A percentile compares a stretch with the other conserved stretches of the same genome.
phyloP scores from a whole-genome alignment of 495 filamentous ascomycete species.

The Tetracladium marchalianum region DNA sequence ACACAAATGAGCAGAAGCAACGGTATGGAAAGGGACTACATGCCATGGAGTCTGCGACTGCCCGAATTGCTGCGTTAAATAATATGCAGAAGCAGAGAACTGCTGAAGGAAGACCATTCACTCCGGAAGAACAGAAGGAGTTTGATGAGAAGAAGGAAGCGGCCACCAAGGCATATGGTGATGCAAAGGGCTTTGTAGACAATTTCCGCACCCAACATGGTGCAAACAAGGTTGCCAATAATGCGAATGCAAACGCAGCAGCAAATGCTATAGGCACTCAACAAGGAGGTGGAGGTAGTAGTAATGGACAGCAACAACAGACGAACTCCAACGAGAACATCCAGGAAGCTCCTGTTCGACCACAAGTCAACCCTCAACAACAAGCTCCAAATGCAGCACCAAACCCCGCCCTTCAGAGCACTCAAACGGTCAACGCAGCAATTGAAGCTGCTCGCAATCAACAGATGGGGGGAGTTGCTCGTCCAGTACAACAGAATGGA shows the following conservation, averaged over 20 bases:
- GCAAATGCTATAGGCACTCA: conserved; percentile 8
- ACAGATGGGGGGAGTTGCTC: conserved; percentile 27
- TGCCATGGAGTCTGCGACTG: conserved; percentile 14
- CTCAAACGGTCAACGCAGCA: conserved; percentile 36
- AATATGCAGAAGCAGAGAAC: conserved; percentile 5
- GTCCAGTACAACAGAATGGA: conserved; percentile 15
- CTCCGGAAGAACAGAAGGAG: conserved; percentile 17
- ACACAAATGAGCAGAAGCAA: conserved; percentile 17
- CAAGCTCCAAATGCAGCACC: conserved; percentile 11
- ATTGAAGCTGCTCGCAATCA: conserved; percentile 44
- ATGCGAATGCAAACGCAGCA: conserved; percentile 2
- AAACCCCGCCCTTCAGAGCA: conserved; percentile 15
- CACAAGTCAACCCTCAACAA: conserved; percentile 17
- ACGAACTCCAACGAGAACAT: neutral
- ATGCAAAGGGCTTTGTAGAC: conserved; percentile 18
- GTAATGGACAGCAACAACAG: neutral
- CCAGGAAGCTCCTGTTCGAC: conserved; percentile 15
- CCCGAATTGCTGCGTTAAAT: conserved; percentile 5
- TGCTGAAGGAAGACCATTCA: conserved; percentile 9
- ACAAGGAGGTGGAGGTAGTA: conserved; percentile 2
- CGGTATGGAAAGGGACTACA: conserved; percentile 16
- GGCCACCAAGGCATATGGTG: conserved; percentile 9
- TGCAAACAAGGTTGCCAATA: neutral
- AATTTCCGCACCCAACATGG: conserved; percentile 15
- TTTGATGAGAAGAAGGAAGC: conserved; percentile 19